Conservation (phyloP, 805 yeast species). For the Pichia membranifaciens region DNA sequence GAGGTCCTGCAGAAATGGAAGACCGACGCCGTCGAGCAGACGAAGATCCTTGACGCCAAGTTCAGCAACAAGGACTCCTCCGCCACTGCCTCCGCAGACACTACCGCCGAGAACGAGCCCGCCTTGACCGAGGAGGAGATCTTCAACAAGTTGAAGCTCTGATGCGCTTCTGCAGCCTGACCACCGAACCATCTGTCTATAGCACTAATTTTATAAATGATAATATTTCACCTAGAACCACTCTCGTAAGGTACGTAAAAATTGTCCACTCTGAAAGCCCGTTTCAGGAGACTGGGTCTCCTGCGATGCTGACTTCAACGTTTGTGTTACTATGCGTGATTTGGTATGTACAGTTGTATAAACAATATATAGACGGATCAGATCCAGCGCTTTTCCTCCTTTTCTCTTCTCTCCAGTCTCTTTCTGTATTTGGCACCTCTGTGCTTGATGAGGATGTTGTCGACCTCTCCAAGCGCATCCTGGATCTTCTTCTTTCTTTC, state of each 20-base stretch:
- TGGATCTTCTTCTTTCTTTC: slow-evolving; percentile 55
- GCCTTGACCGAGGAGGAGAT: slow-evolving; percentile 20
- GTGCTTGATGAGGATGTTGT: slow-evolving; percentile 57
- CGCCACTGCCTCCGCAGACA: slow-evolving; percentile 18
- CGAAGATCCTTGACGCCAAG: slow-evolving; percentile 50
- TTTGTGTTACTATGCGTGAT: too few relatives aligned
- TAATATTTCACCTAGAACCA: too few relatives aligned
- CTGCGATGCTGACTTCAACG: too few relatives aligned
- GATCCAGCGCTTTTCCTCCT: slow-evolving; percentile 34
- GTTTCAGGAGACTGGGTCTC: too few relatives aligned
- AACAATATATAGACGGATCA: slow-evolving; percentile 14
- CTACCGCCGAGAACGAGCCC: slow-evolving; percentile 24
- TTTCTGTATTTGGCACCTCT: slow-evolving; percentile 49
- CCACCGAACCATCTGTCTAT: slow-evolving; percentile 2
- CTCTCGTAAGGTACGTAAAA: too few relatives aligned
- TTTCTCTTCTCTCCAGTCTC: slow-evolving; percentile 38
- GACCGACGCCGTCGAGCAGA: slow-evolving; percentile 56
- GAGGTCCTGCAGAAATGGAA: slow-evolving; percentile 68
- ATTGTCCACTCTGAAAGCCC: too few relatives aligned
- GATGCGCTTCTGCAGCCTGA: too few relatives aligned
- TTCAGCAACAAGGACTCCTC: slow-evolving; percentile 24
- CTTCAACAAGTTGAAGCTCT: slow-evolving; percentile 9
- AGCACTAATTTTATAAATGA: background rate
- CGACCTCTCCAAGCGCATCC: slow-evolving; percentile 62
- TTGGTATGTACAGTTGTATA: background rate